Evolutionary conservation across 2,329 filamentous ascomycete species (phyloP), one percentile per base, ranked within the genome.

Genomic region (Calonectria honghensis): DNA sequence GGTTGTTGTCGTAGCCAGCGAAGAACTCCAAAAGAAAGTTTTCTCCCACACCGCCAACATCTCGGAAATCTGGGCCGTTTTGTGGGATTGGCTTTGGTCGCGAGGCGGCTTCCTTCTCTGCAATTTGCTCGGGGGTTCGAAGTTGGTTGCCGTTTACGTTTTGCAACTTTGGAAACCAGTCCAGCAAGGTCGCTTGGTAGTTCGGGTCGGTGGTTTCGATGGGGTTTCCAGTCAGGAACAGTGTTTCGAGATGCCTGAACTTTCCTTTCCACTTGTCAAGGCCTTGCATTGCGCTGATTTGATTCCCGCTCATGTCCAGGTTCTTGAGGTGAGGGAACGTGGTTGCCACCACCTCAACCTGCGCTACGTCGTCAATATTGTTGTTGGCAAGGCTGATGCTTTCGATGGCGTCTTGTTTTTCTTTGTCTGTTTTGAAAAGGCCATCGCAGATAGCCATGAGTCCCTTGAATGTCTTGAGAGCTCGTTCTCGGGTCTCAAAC

Each of bases 401-500:
- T 77, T 93, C 88, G 64, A 99, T 93, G 6, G 94, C 93, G 61
- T 96, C 93, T 65, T 92, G 91, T 84, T 96, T 96, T 65, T 94
- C 93, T 74, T 93, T 89, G 16, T 90, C 83, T 2, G 90, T 93
- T 78, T 93, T 93, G 87, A 98, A 98, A 24, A 94, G 90, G 75
- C 91, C 88, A 68, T 97, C 93, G 83, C 95, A 96, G 61, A 98
- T 93, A 73, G 92, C 92, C 94, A 98, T 98, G 75, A 98, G 89
- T 1, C 95, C 96, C 68, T 94, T 95, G 86, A 98, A 98, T 76
- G 98, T 94, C 84, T 98, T 99, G 76, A 94, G 91, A 59, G 94
- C 92, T 1, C 93, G 93, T 4, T 93, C 92, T 73, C 90, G 91
- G 73, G 88, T 91, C 75, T 92, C 90, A 83, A 98, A 96, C 81